Evolutionary conservation across 2,329 filamentous ascomycete genomes (phyloP).

Genomic region (Fusarium vanettenii): DNA sequence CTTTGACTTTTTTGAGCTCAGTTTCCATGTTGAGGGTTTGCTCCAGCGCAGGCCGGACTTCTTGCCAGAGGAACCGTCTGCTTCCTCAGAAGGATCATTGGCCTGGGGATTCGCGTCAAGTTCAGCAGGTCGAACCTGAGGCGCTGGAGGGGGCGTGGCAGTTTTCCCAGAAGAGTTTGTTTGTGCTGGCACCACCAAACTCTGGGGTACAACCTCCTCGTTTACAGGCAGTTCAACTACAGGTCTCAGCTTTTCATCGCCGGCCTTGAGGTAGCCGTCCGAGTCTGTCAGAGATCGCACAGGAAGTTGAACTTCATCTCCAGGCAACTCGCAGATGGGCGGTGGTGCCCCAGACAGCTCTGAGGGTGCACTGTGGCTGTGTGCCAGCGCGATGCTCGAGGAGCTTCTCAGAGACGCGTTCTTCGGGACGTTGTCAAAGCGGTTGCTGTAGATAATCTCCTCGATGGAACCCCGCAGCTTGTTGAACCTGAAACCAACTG

Average conservation of each 20-base stretch:
- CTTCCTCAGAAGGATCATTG: conserved; percentile 7
- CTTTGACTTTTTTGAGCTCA: conserved; percentile 35
- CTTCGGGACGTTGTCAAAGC: conserved; percentile 24
- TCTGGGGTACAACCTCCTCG: background rate
- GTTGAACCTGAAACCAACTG: conserved; percentile 40
- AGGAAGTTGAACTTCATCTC: background rate
- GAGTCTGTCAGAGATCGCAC: background rate
- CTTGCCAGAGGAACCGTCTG: conserved; percentile 19
- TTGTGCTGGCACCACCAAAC: background rate
- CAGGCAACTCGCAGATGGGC: conserved; percentile 25
- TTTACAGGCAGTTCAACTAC: conserved; percentile 28
- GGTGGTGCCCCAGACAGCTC: conserved; percentile 12
- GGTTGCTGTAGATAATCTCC: conserved; percentile 37
- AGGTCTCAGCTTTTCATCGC: background rate
- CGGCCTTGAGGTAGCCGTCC: background rate
- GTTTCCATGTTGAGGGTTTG: conserved; percentile 38
- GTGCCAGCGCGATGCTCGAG: conserved; percentile 17
- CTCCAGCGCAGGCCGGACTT: conserved; percentile 24
- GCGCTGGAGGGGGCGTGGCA: background rate
- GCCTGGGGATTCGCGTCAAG: conserved; percentile 12
- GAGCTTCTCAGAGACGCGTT: conserved; percentile 29
- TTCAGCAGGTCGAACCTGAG: conserved; percentile 11
- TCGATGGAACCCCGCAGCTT: conserved; percentile 32
- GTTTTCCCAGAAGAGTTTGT: background rate
- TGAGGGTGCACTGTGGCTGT: background rate